Conservation (phyloP, 108 stramenopile species). For the Pseudonitzschia pungens region DNA sequence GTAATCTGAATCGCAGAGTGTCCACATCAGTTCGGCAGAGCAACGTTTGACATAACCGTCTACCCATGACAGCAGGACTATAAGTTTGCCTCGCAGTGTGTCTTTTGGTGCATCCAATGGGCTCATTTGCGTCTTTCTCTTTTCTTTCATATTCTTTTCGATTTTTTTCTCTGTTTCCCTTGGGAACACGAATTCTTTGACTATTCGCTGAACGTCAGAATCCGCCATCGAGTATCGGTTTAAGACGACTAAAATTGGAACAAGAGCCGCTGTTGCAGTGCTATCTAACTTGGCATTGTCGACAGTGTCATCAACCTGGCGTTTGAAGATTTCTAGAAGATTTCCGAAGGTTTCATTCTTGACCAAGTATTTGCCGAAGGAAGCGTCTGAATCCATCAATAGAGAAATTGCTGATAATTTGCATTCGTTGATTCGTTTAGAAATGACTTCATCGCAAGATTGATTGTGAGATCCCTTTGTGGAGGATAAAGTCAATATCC, state of each 20-base stretch:
- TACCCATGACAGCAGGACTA: conserved; percentile 75
- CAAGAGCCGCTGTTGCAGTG: conserved; percentile 45
- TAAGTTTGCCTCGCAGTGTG: conserved; percentile 65
- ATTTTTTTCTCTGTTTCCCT: conserved; percentile 31
- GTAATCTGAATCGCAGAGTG: conserved; percentile 65
- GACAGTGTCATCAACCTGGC: conserved; percentile 56
- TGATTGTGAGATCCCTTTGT: neutral
- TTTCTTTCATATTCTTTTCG: conserved; percentile 18
- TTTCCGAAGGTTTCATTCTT: conserved; percentile 9
- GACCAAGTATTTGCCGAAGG: conserved; percentile 38
- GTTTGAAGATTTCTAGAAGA: conserved; percentile 35
- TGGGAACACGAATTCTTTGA: conserved; percentile 68
- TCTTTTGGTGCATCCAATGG: conserved; percentile 81
- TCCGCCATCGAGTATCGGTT: conserved; percentile 47
- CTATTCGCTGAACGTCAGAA: conserved; percentile 27
- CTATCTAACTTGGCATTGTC: conserved; percentile 52
- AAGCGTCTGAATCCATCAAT: conserved; percentile 54
- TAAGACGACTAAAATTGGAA: conserved; percentile 70
- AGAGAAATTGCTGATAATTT: conserved; percentile 61
- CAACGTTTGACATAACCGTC: conserved; percentile 75
- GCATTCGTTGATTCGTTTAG: conserved; percentile 41
- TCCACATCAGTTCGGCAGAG: conserved; percentile 79
- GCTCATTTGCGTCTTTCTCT: conserved; percentile 58
- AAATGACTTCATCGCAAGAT: conserved; percentile 13
- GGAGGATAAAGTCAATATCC: conserved; percentile 24